Evolutionary conservation across 2,329 filamentous ascomycete genomes (phyloP).

Genomic region (Phyllosticta citriasiana): DNA sequence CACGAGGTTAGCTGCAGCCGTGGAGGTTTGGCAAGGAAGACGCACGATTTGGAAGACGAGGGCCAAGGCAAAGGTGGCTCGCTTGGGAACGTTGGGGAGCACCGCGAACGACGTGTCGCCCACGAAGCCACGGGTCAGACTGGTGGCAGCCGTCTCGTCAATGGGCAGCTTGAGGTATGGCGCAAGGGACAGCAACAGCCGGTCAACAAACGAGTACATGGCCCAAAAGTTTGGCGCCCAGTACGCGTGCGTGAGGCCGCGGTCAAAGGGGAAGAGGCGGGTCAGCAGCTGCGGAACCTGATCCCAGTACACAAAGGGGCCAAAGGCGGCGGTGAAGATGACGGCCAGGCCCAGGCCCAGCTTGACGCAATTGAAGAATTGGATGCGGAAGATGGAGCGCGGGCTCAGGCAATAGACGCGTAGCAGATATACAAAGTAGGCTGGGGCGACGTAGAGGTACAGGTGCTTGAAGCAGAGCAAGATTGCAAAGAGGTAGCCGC

Average conservation of each 20-base stretch:
- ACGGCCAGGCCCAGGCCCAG: conserved; percentile 62
- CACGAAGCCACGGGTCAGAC: conserved; percentile 84
- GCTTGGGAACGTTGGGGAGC: conserved; percentile 73
- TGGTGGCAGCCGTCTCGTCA: conserved; percentile 65
- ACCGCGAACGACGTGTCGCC: conserved; percentile 92
- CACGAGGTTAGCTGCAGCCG: conserved; percentile 13
- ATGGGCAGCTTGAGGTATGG: conserved; percentile 68
- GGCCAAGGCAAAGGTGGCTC: conserved; percentile 72
- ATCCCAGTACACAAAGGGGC: conserved; percentile 71
- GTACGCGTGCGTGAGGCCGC: conserved; percentile 92
- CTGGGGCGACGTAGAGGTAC: conserved; percentile 89
- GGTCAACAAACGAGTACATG: conserved; percentile 84
- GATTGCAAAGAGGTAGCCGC: conserved; percentile 73
- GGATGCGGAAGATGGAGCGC: conserved; percentile 64
- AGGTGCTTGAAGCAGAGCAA: conserved; percentile 96
- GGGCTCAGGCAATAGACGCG: conserved; percentile 77
- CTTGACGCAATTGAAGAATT: conserved; percentile 71
- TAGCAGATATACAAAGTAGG: conserved; percentile 91
- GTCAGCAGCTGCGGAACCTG: conserved; percentile 78
- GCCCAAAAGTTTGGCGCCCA: conserved; percentile 98
- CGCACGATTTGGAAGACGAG: conserved; percentile 64
- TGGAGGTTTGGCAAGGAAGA: background rate
- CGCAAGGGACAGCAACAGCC: conserved; percentile 71
- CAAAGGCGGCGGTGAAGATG: conserved; percentile 74
- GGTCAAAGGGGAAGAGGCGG: conserved; percentile 84